Evolutionary conservation across 1,284 basidiomycete genomes (phyloP).

Genomic region (Austropuccinia psidii): DNA sequence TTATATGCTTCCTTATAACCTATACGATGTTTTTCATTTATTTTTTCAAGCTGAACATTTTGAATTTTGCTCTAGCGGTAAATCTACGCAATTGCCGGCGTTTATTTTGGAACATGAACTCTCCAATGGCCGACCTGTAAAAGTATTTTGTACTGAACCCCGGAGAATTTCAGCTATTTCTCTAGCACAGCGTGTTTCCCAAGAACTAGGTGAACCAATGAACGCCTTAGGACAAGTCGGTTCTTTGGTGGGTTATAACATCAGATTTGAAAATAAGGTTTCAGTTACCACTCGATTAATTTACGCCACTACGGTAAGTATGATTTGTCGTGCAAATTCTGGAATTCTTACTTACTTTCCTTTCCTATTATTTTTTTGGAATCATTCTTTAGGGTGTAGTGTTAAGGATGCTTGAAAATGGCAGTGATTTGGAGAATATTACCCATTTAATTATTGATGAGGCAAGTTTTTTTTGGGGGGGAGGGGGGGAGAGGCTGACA

Average conservation of each 20-base stretch:
- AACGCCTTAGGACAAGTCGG: constrained; percentile 69
- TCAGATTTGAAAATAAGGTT: constrained; percentile 72
- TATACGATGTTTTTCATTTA: background rate
- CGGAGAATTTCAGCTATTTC: constrained; percentile 95
- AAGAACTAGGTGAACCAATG: constrained; percentile 78
- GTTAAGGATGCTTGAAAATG: constrained; percentile 85
- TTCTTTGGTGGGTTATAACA: constrained; percentile 89
- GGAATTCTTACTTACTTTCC: background rate
- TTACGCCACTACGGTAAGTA: constrained; percentile 60
- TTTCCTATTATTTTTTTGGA: constrained; percentile 42
- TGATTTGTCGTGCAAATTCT: background rate
- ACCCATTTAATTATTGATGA: constrained; percentile 85
- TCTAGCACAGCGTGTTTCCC: constrained; percentile 87
- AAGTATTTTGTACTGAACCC: constrained; percentile 93
- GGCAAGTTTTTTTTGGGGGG: constrained; percentile 53
- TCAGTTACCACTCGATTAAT: constrained; percentile 49
- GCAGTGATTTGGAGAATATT: constrained; percentile 81
- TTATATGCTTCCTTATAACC: background rate
- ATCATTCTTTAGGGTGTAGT: constrained; percentile 75
- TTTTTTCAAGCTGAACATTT: background rate
- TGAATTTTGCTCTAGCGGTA: constrained; percentile 58
- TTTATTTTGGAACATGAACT: constrained; percentile 91
- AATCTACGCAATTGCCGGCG: constrained; percentile 92
- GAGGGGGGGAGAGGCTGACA: no score
- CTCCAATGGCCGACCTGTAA: constrained; percentile 71